Base-by-base conservation (phyloP, 1,139 yeast genomes). In the Blastobotrys arbuscula region DNA sequence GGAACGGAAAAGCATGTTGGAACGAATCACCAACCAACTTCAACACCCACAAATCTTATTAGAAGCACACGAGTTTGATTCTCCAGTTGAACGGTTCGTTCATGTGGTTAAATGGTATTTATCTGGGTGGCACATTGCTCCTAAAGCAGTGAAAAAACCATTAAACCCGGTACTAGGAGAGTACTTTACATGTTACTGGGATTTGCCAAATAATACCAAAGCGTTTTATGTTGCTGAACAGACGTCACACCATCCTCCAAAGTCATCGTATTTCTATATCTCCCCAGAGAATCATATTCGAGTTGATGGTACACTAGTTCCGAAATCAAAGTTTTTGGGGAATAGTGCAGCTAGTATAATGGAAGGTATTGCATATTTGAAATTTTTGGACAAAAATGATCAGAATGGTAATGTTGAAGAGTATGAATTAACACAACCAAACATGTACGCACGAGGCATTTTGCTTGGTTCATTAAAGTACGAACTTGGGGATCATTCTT, bases 221-320 rank as follows among this genome's bases (percentile, higher is more conserved):
- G 96, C 97, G 0, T 90, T 76, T 62, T 94, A 90, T 64, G 69
- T 92, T 13, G 76, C 97, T 0, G 98, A 92, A 66, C 98, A 92
- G 66, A 88, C 96, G 0, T 86, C 96, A 20, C 98, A 92, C 62
- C 98, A 92, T 64, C 98, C 98, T n/a, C 98, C 98, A 8, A 85
- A 92, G 63, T 87, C 97, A 0, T 84, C 96, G 0, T 92, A 92
- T 67, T 92, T 90, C 61, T 92, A 87, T 66, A 71, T 84, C 66
- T 77, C 87, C 41, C 98, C 98, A 0, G 85, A 82, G 51, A 78
- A 77, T 55, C 79, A 80, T 57, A 86, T 92, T 50, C 79, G 92
- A 56, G 89, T 84, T 15, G 98, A 92, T 63, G 98, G 98, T 37
- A 77, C 85, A 2, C 79, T 90, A 33, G 75, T 88, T 43, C 98